Conservation (phyloP, 2,329 filamentous ascomycete species). For the Ascochyta koolunga region DNA sequence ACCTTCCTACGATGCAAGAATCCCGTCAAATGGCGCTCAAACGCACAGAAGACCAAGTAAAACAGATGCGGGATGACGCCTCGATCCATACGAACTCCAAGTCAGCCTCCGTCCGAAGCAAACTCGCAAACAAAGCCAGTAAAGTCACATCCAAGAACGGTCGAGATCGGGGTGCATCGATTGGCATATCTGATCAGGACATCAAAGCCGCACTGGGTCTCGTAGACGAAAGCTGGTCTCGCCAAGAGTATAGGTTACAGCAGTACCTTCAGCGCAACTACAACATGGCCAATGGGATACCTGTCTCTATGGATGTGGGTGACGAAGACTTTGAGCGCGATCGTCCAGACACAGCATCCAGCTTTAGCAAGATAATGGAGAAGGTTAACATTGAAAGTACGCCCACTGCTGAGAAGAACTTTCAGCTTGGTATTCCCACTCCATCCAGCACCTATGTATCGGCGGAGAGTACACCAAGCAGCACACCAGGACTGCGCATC, state of each 20-base stretch:
- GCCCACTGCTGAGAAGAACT: slow-evolving; percentile 49
- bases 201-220: slow-evolving; percentile 56
- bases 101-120: slow-evolving; percentile 42
- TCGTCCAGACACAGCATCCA: slow-evolving; percentile 49
- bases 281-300: slow-evolving; percentile 52
- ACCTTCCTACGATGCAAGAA: slow-evolving; percentile 67
- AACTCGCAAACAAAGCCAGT: slow-evolving; percentile 39
- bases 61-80: slow-evolving; percentile 55
- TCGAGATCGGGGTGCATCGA: slow-evolving; percentile 33
- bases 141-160: slow-evolving; percentile 36
- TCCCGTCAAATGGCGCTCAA: slow-evolving; percentile 67
- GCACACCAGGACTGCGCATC: slow-evolving; percentile 3
- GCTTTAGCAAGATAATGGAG: slow-evolving; percentile 51
- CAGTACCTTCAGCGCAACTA: slow-evolving; percentile 56
- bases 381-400: slow-evolving; percentile 54
- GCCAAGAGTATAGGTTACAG: slow-evolving; percentile 55
- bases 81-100: slow-evolving; percentile 34
- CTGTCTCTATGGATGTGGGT: slow-evolving; percentile 52
- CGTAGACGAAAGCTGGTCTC: slow-evolving; percentile 57
- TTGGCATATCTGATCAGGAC: slow-evolving; percentile 54
- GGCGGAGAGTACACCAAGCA: slow-evolving; percentile 7
- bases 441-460: slow-evolving; percentile 23
- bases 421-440: slow-evolving; percentile 34
- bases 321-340: slow-evolving; percentile 53
- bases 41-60: slow-evolving; percentile 62